Evolutionary conservation across 164 flowering plant species (phyloP).

Genomic region (Cinnamomum micranthum): DNA sequence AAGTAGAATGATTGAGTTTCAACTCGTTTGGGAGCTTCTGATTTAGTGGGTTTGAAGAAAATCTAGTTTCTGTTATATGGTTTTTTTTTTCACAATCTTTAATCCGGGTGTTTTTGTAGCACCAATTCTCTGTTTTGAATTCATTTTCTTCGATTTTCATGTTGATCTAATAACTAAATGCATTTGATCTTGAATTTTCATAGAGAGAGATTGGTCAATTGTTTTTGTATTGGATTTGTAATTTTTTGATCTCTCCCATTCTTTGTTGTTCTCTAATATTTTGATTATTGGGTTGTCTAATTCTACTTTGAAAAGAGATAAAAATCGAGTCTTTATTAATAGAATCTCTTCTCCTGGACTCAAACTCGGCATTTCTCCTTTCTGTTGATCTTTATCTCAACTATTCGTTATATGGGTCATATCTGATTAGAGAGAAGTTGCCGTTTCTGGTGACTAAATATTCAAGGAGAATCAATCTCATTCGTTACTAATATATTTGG

Average conservation of each 20-base stretch:
- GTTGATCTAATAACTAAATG: background rate
- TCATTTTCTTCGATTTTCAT: conserved; percentile 2
- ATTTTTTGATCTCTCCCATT: background rate
- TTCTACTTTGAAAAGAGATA: too few species aligned
- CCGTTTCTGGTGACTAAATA: background rate
- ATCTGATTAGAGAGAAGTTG: background rate
- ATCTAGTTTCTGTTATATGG: background rate
- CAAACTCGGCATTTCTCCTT: background rate
- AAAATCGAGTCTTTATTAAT: background rate
- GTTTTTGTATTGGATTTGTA: background rate
- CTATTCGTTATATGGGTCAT: background rate
- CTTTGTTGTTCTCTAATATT: too few species aligned
- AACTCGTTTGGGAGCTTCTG: background rate
- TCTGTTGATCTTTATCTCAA: background rate
- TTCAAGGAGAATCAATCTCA: background rate
- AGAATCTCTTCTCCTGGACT: background rate
- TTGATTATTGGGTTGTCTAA: too few species aligned
- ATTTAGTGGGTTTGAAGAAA: background rate
- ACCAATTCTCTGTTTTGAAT: background rate
- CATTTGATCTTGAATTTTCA: background rate
- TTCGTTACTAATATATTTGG: background rate
- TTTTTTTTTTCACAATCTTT: background rate
- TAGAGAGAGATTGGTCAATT: background rate
- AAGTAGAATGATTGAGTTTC: background rate
- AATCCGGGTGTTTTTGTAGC: too few species aligned